Percentiles rank a stretch among this genome's conserved stretches.
Conservation (phyloP, 495 filamentous ascomycete species). For the Aspergillus bridgeri region DNA sequence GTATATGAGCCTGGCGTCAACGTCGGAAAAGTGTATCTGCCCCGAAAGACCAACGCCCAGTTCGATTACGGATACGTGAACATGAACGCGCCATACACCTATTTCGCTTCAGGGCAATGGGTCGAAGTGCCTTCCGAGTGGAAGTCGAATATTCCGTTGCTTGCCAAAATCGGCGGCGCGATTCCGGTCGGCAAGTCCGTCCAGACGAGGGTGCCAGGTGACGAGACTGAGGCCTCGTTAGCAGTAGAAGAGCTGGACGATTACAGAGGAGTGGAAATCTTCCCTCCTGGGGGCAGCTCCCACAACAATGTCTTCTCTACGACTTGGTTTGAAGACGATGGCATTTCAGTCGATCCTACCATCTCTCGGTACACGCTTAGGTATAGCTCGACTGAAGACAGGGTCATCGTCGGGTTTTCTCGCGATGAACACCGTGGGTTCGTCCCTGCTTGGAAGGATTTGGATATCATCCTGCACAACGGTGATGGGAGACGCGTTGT, state of each 20-base stretch:
- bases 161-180: constrained; percentile 58
- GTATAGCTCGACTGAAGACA: constrained; percentile 44
- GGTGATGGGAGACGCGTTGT: constrained; percentile 48
- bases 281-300: constrained; percentile 47
- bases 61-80: constrained; percentile 59
- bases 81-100: constrained; percentile 57
- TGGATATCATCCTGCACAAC: constrained; percentile 49
- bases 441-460: constrained; percentile 49
- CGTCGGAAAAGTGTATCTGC: constrained; percentile 57
- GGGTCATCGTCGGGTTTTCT: constrained; percentile 39
- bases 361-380: constrained; percentile 42
- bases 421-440: constrained; percentile 37
- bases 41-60: constrained; percentile 34
- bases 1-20: constrained; percentile 57
- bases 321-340: constrained; percentile 65
- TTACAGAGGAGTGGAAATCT: constrained; percentile 61
- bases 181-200: constrained; percentile 56
- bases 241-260: constrained; percentile 56
- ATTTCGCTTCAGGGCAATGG: constrained; percentile 58
- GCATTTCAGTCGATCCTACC: constrained; percentile 44
- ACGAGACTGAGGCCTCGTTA: constrained; percentile 48
- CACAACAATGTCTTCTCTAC: constrained; percentile 36
- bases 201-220: constrained; percentile 54
- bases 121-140: constrained; percentile 55
- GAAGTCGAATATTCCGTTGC: constrained; percentile 57